Conservation (phyloP, 768 basidiomycete species). For the Macrocybe gigantea region DNA sequence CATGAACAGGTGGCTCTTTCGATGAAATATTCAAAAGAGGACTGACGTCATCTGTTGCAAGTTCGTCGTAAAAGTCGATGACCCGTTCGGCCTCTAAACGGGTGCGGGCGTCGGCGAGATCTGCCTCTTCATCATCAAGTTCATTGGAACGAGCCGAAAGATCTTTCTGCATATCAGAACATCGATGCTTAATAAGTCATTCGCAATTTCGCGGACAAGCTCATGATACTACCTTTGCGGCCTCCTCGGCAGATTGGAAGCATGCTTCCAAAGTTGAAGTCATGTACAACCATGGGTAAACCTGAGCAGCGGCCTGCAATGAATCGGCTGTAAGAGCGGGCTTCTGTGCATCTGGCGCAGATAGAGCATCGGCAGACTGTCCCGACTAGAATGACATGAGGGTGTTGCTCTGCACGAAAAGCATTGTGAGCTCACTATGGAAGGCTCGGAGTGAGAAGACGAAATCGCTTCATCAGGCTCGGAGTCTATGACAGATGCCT, state of each 20-base stretch:
- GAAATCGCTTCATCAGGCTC: too few relatives aligned
- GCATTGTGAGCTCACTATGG: too few relatives aligned
- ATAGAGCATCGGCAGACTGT: slow-evolving; percentile 4
- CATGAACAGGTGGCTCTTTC: background rate
- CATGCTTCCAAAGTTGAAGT: slow-evolving; percentile 47
- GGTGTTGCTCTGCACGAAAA: too few relatives aligned
- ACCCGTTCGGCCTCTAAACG: slow-evolving; percentile 38
- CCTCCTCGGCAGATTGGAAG: slow-evolving; percentile 32
- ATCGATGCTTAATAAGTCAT: background rate
- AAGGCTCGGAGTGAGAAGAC: too few relatives aligned
- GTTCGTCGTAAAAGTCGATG: slow-evolving; percentile 41
- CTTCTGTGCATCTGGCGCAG: slow-evolving; percentile 2
- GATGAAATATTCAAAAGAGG: slow-evolving; percentile 1
- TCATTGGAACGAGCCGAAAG: slow-evolving; percentile 26
- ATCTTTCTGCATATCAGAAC: slow-evolving; percentile 22
- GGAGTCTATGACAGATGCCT: too few relatives aligned
- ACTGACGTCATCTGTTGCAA: slow-evolving; percentile 30
- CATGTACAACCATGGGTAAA: slow-evolving; percentile 60
- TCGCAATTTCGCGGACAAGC: background rate
- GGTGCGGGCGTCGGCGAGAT: slow-evolving; percentile 31
- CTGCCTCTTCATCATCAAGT: slow-evolving; percentile 32
- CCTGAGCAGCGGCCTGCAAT: slow-evolving; percentile 44
- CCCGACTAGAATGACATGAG: background rate
- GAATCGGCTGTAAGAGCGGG: slow-evolving; percentile 28
- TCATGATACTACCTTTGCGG: slow-evolving; percentile 24